Evolutionary conservation across 2,329 filamentous ascomycete species (phyloP).

Genomic region (Nigrospora sphaerica): DNA sequence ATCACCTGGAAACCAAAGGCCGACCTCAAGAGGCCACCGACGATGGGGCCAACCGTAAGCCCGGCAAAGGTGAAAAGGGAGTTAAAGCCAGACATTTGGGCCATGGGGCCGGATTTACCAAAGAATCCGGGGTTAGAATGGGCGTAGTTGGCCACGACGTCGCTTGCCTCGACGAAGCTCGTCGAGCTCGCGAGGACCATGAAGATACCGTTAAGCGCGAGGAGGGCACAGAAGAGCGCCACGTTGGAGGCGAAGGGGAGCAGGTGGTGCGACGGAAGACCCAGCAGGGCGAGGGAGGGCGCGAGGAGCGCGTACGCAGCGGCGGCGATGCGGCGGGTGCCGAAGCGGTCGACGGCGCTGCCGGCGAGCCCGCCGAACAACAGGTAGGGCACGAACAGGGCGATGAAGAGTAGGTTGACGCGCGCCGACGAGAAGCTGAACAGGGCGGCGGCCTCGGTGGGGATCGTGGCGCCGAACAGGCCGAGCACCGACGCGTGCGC

Average conservation of each 20-base stretch:
- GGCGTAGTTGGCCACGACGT: constrained; percentile 47
- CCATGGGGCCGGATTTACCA: constrained; percentile 49
- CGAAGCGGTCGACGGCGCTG: constrained; percentile 27
- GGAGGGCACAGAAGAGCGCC: constrained; percentile 14
- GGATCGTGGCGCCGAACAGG: constrained; percentile 30
- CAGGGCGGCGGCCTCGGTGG: constrained; percentile 26
- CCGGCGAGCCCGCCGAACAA: constrained; percentile 25
- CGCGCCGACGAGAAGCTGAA: constrained; percentile 26
- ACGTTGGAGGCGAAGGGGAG: constrained; percentile 9
- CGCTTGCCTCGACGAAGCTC: constrained; percentile 50
- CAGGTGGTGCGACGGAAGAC: constrained; percentile 42
- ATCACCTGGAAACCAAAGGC: constrained; percentile 50
- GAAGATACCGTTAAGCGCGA: constrained; percentile 39
- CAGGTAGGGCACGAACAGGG: constrained; percentile 26
- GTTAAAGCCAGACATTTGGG: constrained; percentile 58
- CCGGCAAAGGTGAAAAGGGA: constrained; percentile 54
- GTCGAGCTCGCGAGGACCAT: constrained; percentile 46
- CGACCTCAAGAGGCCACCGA: constrained; percentile 44
- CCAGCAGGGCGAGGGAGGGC: constrained; percentile 51
- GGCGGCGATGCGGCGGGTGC: constrained; percentile 22
- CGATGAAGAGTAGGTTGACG: constrained; percentile 28
- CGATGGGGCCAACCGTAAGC: constrained; percentile 50
- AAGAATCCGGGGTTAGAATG: constrained; percentile 48
- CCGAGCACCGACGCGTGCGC: constrained; percentile 32
- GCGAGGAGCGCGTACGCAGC: constrained; percentile 45